phyloP scores from a whole-genome alignment of 192 early-diverging fungal genomes.

The Podila minutissima region DNA sequence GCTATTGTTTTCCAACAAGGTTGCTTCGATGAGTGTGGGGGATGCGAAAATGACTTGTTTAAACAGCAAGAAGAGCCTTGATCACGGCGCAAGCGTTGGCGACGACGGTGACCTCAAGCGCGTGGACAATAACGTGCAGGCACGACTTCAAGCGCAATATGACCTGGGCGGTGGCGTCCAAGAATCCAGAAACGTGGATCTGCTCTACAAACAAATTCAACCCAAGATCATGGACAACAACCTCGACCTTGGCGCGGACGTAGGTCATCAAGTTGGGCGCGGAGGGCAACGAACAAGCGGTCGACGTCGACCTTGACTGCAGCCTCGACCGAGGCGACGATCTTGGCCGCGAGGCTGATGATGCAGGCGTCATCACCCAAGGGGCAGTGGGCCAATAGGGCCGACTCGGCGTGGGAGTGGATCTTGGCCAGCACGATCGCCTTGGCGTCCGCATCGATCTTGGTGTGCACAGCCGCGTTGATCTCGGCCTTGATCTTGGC shows the following conservation, averaged over 20 bases:
- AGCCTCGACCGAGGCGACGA: slow-evolving; percentile 8
- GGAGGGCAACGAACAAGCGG: slow-evolving; percentile 23
- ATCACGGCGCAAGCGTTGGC: slow-evolving; percentile 2
- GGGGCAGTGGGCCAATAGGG: slow-evolving; percentile 8
- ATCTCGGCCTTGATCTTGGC: slow-evolving; percentile 4
- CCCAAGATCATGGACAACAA: slow-evolving; percentile 8
- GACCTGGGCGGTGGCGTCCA: slow-evolving; percentile 11
- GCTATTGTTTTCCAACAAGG: too few species aligned
- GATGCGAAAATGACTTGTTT: too few species aligned
- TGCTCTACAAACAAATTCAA: slow-evolving; percentile 29
- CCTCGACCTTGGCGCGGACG: slow-evolving; percentile 14
- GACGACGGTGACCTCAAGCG: slow-evolving; percentile 2
- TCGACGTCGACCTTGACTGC: slow-evolving; percentile 10
- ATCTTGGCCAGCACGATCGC: slow-evolving; percentile 12
- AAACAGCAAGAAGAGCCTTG: background rate
- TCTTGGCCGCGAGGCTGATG: background rate
- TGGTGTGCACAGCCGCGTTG: slow-evolving; percentile 10
- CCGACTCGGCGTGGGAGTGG: background rate
- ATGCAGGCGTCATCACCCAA: slow-evolving; percentile 3
- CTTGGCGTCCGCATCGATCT: slow-evolving; percentile 14
- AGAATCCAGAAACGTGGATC: slow-evolving; percentile 8
- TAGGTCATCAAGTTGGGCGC: slow-evolving; percentile 22
- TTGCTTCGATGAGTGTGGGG: too few species aligned
- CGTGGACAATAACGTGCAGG: slow-evolving; percentile 30
- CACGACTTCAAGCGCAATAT: slow-evolving; percentile 7